These are phyloP conservation scores for Tetrahymena malaccensis DNA, from an alignment of 73 alveolate genomes.

Conservation along the genomic window DNA sequence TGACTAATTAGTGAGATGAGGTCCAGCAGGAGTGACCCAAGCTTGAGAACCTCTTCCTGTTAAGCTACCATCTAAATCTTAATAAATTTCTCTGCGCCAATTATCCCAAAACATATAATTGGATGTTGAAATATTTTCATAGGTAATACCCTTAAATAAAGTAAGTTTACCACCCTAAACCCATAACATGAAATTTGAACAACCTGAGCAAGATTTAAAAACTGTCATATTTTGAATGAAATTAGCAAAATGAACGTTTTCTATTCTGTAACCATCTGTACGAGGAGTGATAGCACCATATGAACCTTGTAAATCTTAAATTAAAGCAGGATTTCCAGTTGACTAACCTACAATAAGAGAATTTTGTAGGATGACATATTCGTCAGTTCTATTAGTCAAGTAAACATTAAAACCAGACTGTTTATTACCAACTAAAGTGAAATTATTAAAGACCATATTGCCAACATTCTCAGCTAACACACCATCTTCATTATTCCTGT, in stretches of 20 bases:
- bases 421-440: conserved; percentile 47
- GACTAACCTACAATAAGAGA: conserved; percentile 56
- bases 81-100: conserved; percentile 36
- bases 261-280: conserved; percentile 45
- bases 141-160: neutral
- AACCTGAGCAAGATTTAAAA: conserved; percentile 59
- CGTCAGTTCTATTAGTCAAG: conserved; percentile 17
- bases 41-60: conserved; percentile 10
- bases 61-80: conserved; percentile 45
- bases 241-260: conserved; percentile 34
- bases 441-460: conserved; percentile 31
- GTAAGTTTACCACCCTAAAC: conserved; percentile 31
- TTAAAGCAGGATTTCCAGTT: conserved; percentile 16
- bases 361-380: conserved; percentile 13
- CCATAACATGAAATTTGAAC: conserved; percentile 34
- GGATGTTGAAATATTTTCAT: neutral
- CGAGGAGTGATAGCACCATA: conserved; percentile 54
- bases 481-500: conserved; percentile 50
- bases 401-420: conserved; percentile 44
- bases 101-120: conserved; percentile 10
- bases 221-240: conserved; percentile 6
- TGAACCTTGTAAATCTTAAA: neutral
- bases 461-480: conserved; percentile 60
- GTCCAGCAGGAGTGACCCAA: conserved; percentile 6
- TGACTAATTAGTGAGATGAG: conserved; percentile 6